Conservation (phyloP, 768 basidiomycete genomes). For the Kwoniella sp. region DNA sequence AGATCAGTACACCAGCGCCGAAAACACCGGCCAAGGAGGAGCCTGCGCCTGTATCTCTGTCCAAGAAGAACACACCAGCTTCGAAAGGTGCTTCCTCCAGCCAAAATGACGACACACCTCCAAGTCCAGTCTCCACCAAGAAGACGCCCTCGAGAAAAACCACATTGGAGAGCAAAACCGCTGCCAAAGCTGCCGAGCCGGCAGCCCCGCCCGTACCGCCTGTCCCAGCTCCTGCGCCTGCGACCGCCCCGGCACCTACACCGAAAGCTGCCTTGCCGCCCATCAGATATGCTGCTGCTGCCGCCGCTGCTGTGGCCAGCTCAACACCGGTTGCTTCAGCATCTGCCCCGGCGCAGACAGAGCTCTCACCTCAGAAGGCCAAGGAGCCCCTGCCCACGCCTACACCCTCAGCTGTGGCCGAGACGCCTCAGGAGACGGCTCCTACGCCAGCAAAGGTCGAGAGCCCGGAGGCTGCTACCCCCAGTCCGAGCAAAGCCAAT, state of each 20-base stretch:
- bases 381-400: slow-evolving; percentile 21
- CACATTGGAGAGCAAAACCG: slow-evolving; percentile 43
- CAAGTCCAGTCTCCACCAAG: slow-evolving; percentile 51
- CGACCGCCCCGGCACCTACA: slow-evolving; percentile 58
- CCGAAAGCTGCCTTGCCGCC: slow-evolving; percentile 64
- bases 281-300: slow-evolving; percentile 88
- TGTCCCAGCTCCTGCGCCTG: slow-evolving; percentile 56
- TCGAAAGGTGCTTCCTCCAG: slow-evolving; percentile 23
- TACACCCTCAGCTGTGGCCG: slow-evolving; percentile 14
- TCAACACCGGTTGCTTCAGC: slow-evolving; percentile 20
- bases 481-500: slow-evolving; percentile 15
- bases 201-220: slow-evolving; percentile 26
- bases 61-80: slow-evolving; percentile 38
- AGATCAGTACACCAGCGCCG: slow-evolving; percentile 26
- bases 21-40: slow-evolving; percentile 49
- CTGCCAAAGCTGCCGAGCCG: slow-evolving; percentile 69
- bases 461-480: not conserved
- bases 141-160: slow-evolving; percentile 50
- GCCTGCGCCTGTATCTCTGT: slow-evolving; percentile 11
- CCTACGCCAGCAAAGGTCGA: slow-evolving; percentile 19
- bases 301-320: slow-evolving; percentile 65
- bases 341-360: slow-evolving; percentile 8
- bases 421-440: slow-evolving; percentile 18
- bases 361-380: slow-evolving; percentile 18
- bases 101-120: slow-evolving; percentile 30